These are phyloP conservation scores for Hypoxylon lenormandii DNA, from an alignment of 495 filamentous ascomycete species.

Conservation along the genomic window DNA sequence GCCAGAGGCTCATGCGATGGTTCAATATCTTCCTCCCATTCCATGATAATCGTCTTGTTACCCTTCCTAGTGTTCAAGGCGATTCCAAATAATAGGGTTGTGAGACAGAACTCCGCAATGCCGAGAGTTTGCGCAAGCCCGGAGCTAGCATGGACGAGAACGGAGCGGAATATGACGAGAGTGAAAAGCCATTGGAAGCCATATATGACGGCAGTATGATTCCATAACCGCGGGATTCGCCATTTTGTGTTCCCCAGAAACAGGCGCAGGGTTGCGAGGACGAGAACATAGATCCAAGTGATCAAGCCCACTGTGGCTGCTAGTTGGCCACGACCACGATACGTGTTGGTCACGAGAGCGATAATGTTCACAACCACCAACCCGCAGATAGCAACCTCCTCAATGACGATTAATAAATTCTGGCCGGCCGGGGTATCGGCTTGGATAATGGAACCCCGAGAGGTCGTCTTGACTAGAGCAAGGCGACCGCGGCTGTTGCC, in stretches of 20 bases:
- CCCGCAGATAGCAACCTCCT: slow-evolving; percentile 78
- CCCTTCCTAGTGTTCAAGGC: slow-evolving; percentile 86
- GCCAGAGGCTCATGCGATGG: slow-evolving; percentile 87
- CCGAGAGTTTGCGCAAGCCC: slow-evolving; percentile 69
- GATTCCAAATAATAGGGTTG: slow-evolving; percentile 77
- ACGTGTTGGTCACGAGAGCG: slow-evolving; percentile 63
- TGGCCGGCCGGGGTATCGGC: slow-evolving; percentile 82
- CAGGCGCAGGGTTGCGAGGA: slow-evolving; percentile 78
- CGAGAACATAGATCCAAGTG: slow-evolving; percentile 84
- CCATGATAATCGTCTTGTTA: slow-evolving; percentile 86
- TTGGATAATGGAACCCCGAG: slow-evolving; percentile 74
- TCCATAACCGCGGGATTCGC: slow-evolving; percentile 82
- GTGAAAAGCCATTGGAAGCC: slow-evolving; percentile 82
- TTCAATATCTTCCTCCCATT: slow-evolving; percentile 86
- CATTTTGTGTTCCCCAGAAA: slow-evolving; percentile 75
- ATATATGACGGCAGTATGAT: slow-evolving; percentile 91
- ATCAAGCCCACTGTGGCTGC: slow-evolving; percentile 74
- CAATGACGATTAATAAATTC: slow-evolving; percentile 72
- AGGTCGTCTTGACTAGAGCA: slow-evolving; percentile 71
- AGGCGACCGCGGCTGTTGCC: slow-evolving; percentile 61
- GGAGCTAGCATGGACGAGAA: slow-evolving; percentile 81
- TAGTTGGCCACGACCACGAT: slow-evolving; percentile 52
- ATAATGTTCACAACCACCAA: slow-evolving; percentile 74
- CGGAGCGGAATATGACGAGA: slow-evolving; percentile 82
- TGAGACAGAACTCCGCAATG: slow-evolving; percentile 77